Evolutionary conservation across 441 rosid species (phyloP).

Genomic region (Eutrema salsugineum): DNA sequence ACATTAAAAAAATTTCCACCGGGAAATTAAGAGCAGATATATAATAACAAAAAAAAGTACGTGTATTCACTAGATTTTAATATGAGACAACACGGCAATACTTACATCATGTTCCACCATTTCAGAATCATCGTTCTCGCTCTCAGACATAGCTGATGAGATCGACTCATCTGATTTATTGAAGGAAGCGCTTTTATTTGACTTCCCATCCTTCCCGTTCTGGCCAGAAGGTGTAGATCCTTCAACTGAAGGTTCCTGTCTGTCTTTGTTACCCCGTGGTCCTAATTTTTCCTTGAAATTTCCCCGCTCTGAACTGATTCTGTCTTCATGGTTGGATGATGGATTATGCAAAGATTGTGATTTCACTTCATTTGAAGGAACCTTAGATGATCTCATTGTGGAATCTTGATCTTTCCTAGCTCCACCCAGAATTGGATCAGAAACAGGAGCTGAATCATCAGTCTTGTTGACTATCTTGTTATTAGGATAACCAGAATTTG

Average conservation of each 20-base stretch:
- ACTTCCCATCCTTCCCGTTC: conserved; percentile 41
- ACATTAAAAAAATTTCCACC: background rate
- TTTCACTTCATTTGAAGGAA: conserved; percentile 36
- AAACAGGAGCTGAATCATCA: conserved; percentile 41
- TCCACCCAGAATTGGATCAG: conserved; percentile 45
- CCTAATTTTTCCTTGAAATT: conserved; percentile 32
- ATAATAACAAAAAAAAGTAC: background rate
- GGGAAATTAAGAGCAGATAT: background rate
- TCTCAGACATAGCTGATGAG: conserved; percentile 43
- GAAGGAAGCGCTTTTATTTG: conserved; percentile 32
- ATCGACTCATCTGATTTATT: conserved; percentile 40
- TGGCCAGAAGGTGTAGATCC: conserved; percentile 36
- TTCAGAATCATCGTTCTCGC: conserved; percentile 81
- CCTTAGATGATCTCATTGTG: conserved; percentile 35
- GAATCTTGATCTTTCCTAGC: conserved; percentile 33
- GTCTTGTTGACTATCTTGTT: conserved; percentile 40
- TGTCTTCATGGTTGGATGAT: conserved; percentile 16
- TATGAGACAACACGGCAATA: conserved; percentile 23
- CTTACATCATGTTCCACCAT: conserved; percentile 93
- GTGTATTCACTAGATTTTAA: background rate
- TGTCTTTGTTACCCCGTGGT: conserved; percentile 35
- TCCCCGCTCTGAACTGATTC: conserved; percentile 10
- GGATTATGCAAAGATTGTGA: conserved; percentile 36
- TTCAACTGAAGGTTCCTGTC: conserved; percentile 32
- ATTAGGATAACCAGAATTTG: conserved; percentile 26